phyloP scores from a whole-genome alignment of 2,329 filamentous ascomycete genomes.

The Chaetomiaceae sp. region DNA sequence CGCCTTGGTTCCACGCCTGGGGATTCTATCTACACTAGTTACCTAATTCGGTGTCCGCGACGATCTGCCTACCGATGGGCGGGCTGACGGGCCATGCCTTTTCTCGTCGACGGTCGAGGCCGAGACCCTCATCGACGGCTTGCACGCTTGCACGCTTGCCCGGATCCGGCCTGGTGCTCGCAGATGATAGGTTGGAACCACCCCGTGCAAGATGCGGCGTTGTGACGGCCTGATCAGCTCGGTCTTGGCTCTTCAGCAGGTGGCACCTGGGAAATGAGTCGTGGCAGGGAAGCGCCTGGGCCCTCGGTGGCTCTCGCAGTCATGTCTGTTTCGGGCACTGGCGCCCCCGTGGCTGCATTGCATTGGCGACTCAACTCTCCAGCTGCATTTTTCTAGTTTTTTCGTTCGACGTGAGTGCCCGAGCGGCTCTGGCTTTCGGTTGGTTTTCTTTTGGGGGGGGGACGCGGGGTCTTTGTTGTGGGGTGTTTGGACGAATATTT shows the following conservation, averaged over 20 bases:
- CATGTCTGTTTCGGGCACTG: constrained; percentile 3
- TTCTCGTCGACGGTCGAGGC: background rate
- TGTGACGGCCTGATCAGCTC: background rate
- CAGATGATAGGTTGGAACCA: background rate
- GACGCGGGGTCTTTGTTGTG: no score
- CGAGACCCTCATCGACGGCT: no score
- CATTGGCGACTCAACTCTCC: background rate
- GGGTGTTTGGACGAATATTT: no score
- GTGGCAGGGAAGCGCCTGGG: background rate
- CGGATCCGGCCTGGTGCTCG: background rate
- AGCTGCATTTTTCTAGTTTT: background rate
- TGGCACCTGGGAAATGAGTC: background rate
- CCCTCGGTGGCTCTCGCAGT: background rate
- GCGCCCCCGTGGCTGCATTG: background rate
- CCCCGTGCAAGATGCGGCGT: background rate
- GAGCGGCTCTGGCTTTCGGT: background rate
- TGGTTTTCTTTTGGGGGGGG: background rate
- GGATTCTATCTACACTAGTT: no score
- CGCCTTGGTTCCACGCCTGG: no score
- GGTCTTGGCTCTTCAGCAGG: background rate
- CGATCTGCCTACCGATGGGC: background rate
- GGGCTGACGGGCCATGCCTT: background rate
- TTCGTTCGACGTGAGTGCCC: background rate
- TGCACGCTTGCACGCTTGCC: background rate
- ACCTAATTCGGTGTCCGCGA: background rate